Percentiles rank a stretch among this genome's conserved stretches.
phyloP scores from a whole-genome alignment of 306 rosid genomes.

The Cotoneaster glaucophyllus region DNA sequence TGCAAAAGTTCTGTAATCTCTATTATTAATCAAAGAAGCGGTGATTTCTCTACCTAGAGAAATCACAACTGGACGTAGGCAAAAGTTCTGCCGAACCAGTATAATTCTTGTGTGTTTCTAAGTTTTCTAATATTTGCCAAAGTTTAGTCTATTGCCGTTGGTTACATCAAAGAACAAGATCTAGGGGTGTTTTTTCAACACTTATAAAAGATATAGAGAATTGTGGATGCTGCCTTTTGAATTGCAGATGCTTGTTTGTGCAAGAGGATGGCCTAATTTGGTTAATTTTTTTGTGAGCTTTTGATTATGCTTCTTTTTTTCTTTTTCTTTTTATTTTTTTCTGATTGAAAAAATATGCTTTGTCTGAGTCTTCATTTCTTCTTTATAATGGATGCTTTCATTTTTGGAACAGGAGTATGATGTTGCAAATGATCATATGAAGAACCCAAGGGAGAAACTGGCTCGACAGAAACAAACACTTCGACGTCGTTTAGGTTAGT shows the following conservation, averaged over 20 bases:
- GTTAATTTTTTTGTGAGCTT: not conserved
- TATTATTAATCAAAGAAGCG: no score
- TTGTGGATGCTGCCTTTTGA: not conserved
- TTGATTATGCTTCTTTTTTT: not conserved
- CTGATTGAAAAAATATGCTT: not conserved
- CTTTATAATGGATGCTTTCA: not conserved
- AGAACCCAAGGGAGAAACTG: conserved; percentile 80
- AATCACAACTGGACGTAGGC: no score
- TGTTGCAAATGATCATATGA: conserved; percentile 54
- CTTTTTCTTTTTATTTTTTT: not conserved
- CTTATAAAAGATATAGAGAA: not conserved
- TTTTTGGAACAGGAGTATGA: conserved; percentile 75
- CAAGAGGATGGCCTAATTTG: not conserved
- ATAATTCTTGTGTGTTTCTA: no score
- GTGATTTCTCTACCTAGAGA: no score
- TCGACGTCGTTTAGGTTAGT: conserved; percentile 75
- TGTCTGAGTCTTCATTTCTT: not conserved
- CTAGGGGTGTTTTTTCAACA: no score
- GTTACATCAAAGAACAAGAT: no score
- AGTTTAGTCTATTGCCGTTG: no score
- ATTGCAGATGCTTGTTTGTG: not conserved
- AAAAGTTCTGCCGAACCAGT: no score
- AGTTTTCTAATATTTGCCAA: no score
- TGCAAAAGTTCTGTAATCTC: no score
- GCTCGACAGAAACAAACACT: conserved; percentile 95